Evolutionary conservation across 2,329 filamentous ascomycete species (phyloP), one percentile per base, ranked within the genome.

Genomic region (Annulohypoxylon truncatum): DNA sequence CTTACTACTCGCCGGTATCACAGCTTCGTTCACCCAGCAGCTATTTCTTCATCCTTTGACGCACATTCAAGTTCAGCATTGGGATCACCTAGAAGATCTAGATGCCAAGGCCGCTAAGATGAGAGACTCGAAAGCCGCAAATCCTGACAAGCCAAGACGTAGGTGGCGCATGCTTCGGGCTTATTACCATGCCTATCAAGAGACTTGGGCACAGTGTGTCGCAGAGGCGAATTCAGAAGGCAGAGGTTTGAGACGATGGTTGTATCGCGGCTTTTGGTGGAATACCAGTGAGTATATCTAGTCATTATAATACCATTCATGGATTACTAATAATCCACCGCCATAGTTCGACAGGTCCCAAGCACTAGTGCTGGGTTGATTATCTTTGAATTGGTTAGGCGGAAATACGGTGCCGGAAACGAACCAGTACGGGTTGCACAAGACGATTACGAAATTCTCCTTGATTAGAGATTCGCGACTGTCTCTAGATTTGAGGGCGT

Each of bases 301-400:
- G 1, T 24, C 22, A 6, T 12, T 10, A 7, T 50, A 1, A 28
- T 10, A n/a, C 20, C 2, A 46, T 20, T 6, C n/a, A 10, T 12
- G 15, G 55, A 4, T 54, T 18, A 33, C 38, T 70, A 40, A 63
- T 20, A 31, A 50, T 10, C 28, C 6, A 4, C 29, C 33, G 4
- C 31, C 28, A 53, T 28, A 70, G 67, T 93, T 55, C 82, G 90
- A 4, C 91, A 93, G 78, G 90, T 92, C 1, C 92, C 92, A 0
- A 92, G 90, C 75, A 94, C 92, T 1, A 91, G 89, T 64, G 91
- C 91, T 0, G 92, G 91, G 0, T 76, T 94, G 64, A 92, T 94
- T 70, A 92, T 93, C 18, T 94, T 94, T 75, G 92, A 94, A 79
- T 75, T 94, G 46, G 88, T 93, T 35, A 82, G 92, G 61, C 82